Conservation (phyloP, 2,329 filamentous ascomycete genomes). For the Alternaria postmessia region DNA sequence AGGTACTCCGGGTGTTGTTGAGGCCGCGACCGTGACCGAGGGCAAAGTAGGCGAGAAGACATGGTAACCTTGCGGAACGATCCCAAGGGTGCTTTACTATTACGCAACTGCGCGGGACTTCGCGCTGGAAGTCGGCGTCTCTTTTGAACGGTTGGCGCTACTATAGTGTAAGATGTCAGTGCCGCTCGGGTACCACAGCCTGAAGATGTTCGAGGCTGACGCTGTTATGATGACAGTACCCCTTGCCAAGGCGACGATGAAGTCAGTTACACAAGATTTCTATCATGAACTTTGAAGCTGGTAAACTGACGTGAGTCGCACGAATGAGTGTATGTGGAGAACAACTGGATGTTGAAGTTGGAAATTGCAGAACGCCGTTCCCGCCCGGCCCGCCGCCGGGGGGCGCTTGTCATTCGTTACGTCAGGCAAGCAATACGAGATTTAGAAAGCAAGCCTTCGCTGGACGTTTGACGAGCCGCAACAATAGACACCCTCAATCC, state of each 20-base stretch:
- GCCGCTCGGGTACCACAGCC: constrained; percentile 4
- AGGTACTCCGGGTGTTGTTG: constrained; percentile 3
- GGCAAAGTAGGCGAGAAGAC: neutral
- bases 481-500: constrained; percentile 1
- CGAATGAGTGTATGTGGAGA: neutral
- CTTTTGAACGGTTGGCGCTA: constrained; percentile 9
- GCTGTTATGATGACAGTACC: neutral
- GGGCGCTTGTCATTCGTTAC: constrained; percentile 8
- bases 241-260: neutral
- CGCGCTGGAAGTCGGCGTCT: constrained; percentile 1
- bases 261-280: neutral
- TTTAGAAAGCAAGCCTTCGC: neutral
- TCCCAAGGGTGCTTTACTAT: neutral
- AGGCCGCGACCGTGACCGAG: neutral
- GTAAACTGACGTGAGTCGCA: neutral
- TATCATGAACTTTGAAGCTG: neutral
- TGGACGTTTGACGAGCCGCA: constrained; percentile 8
- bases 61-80: constrained; percentile 1
- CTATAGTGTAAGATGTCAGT: constrained; percentile 5
- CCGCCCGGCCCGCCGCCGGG: constrained; percentile 12
- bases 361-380: constrained; percentile 10
- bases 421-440: constrained; percentile 10
- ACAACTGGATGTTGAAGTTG: constrained; percentile 2
- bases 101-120: constrained; percentile 4
- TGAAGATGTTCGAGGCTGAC: neutral